phyloP scores from a whole-genome alignment of 306 rosid genomes.

The Begonia fuchsioides region DNA sequence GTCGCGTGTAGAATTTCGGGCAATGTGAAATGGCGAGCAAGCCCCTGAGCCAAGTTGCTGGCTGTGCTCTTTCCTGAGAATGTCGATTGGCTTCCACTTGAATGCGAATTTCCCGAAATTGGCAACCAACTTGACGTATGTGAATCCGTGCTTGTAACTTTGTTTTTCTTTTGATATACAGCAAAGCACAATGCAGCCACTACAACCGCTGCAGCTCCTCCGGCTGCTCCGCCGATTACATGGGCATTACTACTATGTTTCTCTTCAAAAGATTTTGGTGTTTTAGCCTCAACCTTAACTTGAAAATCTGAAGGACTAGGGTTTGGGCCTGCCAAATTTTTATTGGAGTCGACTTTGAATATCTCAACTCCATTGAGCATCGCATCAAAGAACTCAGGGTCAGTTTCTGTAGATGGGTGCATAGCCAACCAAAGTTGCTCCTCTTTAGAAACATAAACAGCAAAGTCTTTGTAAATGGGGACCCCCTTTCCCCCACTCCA shows the following conservation, averaged over 20 bases:
- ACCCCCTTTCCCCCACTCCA: conserved; percentile 24
- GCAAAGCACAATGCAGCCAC: conserved; percentile 31
- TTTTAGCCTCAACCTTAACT: conserved; percentile 14
- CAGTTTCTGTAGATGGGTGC: conserved; percentile 10
- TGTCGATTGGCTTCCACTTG: conserved; percentile 27
- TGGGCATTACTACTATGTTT: conserved; percentile 7
- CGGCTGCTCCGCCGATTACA: conserved; percentile 35
- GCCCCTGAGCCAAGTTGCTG: conserved; percentile 31
- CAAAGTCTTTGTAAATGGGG: conserved; percentile 22
- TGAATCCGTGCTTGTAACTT: conserved; percentile 15
- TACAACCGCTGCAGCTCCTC: conserved; percentile 35
- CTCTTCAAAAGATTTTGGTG: conserved; percentile 2
- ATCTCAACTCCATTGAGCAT: conserved; percentile 28
- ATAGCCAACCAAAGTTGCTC: conserved; percentile 27
- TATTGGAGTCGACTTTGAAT: conserved; percentile 22
- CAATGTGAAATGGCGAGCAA: conserved; percentile 31
- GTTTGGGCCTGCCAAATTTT: conserved; percentile 30
- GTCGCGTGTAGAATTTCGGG: conserved; percentile 31
- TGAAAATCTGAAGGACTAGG: conserved; percentile 23
- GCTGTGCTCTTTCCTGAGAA: conserved; percentile 28
- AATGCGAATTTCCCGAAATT: conserved; percentile 30
- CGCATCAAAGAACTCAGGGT: conserved; percentile 23
- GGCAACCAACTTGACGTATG: conserved; percentile 40
- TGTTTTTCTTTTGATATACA: conserved; percentile 27
- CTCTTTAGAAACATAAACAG: conserved; percentile 2